Conservation (phyloP, 2,329 filamentous ascomycete species). For the Fusarium sp. region DNA sequence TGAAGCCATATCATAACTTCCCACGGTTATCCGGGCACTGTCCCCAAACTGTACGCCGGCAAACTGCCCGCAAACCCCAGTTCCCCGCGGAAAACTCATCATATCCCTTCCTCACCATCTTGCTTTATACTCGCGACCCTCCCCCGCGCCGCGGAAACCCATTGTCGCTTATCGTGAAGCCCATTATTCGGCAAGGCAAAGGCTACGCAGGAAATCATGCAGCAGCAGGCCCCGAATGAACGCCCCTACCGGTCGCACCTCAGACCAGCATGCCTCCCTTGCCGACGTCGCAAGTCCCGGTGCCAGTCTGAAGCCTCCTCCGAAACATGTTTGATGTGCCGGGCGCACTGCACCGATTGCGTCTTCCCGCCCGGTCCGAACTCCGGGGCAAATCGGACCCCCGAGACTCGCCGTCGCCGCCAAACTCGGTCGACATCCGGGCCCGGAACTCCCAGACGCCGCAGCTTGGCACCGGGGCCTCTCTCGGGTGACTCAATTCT, state of each 20-base stretch:
- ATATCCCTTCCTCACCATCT: neutral
- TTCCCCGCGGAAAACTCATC: constrained; percentile 20
- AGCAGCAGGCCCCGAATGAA: constrained; percentile 29
- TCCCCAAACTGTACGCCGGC: constrained; percentile 10
- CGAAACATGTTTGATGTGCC: constrained; percentile 70
- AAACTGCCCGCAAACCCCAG: too few relatives aligned
- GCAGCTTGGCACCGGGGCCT: neutral
- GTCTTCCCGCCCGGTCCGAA: constrained; percentile 63
- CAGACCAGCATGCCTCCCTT: constrained; percentile 72
- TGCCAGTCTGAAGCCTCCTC: constrained; percentile 71
- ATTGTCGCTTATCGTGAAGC: neutral
- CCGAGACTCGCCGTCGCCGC: constrained; percentile 33
- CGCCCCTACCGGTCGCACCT: constrained; percentile 75
- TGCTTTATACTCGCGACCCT: neutral
- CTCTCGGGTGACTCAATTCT: neutral
- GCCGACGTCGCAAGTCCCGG: constrained; percentile 73
- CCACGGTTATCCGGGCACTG: constrained; percentile 31
- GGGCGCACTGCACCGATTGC: constrained; percentile 71
- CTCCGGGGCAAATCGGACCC: constrained; percentile 33
- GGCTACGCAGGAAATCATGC: constrained; percentile 11
- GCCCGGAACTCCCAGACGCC: constrained; percentile 6
- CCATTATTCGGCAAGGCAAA: neutral
- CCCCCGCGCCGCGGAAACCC: constrained; percentile 5
- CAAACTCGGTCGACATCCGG: constrained; percentile 19
- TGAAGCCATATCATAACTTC: neutral